Evolutionary conservation across 768 basidiomycete genomes (phyloP).

Genomic region (Pisolithus orientalis): DNA sequence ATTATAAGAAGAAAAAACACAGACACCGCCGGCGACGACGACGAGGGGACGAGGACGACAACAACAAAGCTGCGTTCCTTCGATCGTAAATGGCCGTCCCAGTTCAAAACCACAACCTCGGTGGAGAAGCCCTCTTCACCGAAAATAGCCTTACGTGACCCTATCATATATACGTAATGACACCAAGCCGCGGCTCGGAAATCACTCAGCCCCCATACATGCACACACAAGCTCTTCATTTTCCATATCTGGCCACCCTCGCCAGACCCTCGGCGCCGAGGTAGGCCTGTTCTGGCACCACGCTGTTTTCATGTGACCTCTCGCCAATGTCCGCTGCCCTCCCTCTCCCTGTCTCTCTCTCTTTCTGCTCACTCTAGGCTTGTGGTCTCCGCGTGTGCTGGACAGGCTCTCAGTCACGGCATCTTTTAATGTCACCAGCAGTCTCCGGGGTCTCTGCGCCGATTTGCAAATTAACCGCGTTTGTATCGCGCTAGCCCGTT

Average conservation of each 20-base stretch:
- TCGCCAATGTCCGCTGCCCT: constrained; percentile 19
- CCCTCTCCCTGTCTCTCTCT: constrained; percentile 15
- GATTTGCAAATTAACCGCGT: constrained; percentile 8
- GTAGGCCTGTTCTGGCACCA: constrained; percentile 23
- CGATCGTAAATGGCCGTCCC: constrained; percentile 19
- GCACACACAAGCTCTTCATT: constrained; percentile 6
- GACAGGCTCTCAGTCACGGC: background rate
- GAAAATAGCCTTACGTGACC: constrained; percentile 31
- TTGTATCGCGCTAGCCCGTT: constrained; percentile 7
- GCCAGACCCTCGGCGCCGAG: constrained; percentile 39
- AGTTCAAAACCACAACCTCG: constrained; percentile 27
- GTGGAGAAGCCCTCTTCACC: constrained; percentile 35
- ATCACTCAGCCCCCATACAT: constrained; percentile 25
- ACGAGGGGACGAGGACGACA: too few species aligned
- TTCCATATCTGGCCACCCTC: constrained; percentile 16
- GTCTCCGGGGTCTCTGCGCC: constrained; percentile 25
- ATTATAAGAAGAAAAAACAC: background rate
- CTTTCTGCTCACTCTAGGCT: too few species aligned
- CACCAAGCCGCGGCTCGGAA: constrained; percentile 35
- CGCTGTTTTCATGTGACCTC: constrained; percentile 24
- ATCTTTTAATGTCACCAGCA: background rate
- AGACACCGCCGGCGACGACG: too few species aligned
- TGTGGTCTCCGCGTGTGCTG: background rate
- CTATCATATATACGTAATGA: constrained; percentile 23
- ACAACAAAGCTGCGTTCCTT: background rate